Evolutionary conservation across 2,329 filamentous ascomycete species (phyloP), one percentile per base, ranked within the genome.

Genomic region (Diaporthe aspalathi): DNA sequence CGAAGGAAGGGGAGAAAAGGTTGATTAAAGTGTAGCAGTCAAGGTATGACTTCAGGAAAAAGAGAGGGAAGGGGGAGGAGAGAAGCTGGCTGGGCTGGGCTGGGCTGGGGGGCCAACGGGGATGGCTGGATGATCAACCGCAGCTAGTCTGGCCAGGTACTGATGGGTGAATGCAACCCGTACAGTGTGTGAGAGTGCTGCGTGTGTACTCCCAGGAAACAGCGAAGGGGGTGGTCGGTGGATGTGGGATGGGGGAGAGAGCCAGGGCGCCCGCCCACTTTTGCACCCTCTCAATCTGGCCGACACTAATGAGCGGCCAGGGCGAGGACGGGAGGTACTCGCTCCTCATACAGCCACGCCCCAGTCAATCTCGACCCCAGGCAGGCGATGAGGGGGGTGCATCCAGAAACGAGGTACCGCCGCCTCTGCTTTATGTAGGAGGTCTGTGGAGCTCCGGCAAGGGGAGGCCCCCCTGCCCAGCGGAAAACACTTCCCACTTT

Each of bases 281-380:
- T 65, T n/a, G 40, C 32, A 47, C 43, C 50, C n/a, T n/a, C 70
- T 65, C 52, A 68, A 66, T 66, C 62, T 52, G n/a, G 70, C 50
- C 24, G n/a, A 65, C 67, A 67, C 70, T 72, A 72, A 70, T 63
- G 43, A 70, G 35, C 29, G 38, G 57, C 52, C 68, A 57, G 67
- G 62, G 69, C 69, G 47, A 57, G 67, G 62, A 63, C 69, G 47
- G 20, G 53, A 35, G 69, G 53, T 27, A 45, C 50, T 67, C 29
- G 57, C 24, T 27, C 14, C 69, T 40, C 35, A 49, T 71, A 50
- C 62, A 35, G 32, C n/a, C 69, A 67, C 65, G 60, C 69, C 50
- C 47, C 45, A 65, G 60, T 43, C 60, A 43, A 38, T 45, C 60
- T 53, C 66, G 43, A 68, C 29, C 49, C 16, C n/a, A 38, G 9